Evolutionary conservation across 2,329 filamentous ascomycete genomes (phyloP).

Genomic region (Fusarium anguioides): DNA sequence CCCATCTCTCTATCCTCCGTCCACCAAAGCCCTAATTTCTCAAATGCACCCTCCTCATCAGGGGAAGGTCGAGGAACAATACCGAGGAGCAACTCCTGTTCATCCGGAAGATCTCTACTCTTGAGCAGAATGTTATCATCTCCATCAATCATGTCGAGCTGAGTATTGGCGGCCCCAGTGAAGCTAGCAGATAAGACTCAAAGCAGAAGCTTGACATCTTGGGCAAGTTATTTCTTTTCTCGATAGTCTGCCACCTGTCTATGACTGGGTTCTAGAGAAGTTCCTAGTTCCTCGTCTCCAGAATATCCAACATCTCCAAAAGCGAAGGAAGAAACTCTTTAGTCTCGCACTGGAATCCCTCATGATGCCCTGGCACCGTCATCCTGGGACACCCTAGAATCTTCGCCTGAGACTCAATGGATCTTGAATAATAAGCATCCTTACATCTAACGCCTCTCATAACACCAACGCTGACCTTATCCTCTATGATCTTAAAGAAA

Average conservation of each 20-base stretch:
- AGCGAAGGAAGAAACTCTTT: background rate
- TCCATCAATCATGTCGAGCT: background rate
- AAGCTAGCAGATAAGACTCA: too few relatives aligned
- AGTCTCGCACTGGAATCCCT: constrained; percentile 8
- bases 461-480: background rate
- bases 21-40: background rate
- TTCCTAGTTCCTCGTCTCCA: background rate
- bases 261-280: background rate
- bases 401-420: background rate
- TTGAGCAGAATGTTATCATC: background rate
- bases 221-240: too few relatives aligned
- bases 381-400: background rate
- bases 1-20: background rate
- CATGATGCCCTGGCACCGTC: constrained; percentile 5
- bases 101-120: background rate
- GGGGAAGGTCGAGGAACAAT: background rate
- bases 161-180: too few relatives aligned
- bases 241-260: background rate
- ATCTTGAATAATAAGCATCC: background rate
- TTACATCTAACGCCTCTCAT: constrained; percentile 4
- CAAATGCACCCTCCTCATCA: background rate
- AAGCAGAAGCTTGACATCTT: too few relatives aligned
- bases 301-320: background rate
- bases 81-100: background rate
- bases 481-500: background rate